These are phyloP conservation scores for Phalaenopsis equestris DNA, from an alignment of 106 monocot genomes.

Conservation along the genomic window DNA sequence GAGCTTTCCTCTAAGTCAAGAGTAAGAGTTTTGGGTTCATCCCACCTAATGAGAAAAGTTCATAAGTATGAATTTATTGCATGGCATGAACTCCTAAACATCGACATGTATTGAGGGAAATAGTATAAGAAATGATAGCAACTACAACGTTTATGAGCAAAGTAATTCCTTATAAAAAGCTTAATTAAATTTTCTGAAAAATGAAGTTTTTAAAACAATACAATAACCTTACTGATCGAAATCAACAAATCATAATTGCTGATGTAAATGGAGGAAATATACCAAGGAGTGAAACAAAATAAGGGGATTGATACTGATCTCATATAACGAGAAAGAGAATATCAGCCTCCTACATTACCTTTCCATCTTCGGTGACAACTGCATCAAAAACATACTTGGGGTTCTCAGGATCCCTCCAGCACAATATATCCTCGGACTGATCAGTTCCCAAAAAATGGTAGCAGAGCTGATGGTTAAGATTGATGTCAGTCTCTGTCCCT, in stretches of 20 bases:
- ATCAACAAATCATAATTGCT: background rate
- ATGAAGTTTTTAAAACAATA: background rate
- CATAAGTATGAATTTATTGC: background rate
- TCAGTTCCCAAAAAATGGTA: conserved; percentile 89
- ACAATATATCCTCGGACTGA: conserved; percentile 88
- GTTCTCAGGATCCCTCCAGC: conserved; percentile 78
- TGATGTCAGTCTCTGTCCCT: conserved; percentile 83
- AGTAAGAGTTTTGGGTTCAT: background rate
- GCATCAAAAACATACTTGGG: conserved; percentile 52
- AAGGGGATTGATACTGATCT: background rate
- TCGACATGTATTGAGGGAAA: background rate
- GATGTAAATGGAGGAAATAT: background rate
- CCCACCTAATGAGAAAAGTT: background rate
- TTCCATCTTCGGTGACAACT: conserved; percentile 71
- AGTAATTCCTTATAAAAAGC: background rate
- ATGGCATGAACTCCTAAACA: background rate
- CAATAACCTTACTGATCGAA: background rate
- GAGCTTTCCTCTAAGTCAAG: too few species aligned
- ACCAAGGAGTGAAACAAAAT: background rate
- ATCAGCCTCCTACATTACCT: conserved; percentile 26
- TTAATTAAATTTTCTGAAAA: background rate
- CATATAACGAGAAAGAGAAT: background rate
- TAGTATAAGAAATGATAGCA: background rate
- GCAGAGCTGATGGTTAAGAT: conserved; percentile 76
- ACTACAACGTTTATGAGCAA: background rate